Percentiles rank a stretch among this genome's conserved stretches.
Evolutionary conservation across 2,329 filamentous ascomycete species (phyloP).

Genomic region (Fusarium sp.): DNA sequence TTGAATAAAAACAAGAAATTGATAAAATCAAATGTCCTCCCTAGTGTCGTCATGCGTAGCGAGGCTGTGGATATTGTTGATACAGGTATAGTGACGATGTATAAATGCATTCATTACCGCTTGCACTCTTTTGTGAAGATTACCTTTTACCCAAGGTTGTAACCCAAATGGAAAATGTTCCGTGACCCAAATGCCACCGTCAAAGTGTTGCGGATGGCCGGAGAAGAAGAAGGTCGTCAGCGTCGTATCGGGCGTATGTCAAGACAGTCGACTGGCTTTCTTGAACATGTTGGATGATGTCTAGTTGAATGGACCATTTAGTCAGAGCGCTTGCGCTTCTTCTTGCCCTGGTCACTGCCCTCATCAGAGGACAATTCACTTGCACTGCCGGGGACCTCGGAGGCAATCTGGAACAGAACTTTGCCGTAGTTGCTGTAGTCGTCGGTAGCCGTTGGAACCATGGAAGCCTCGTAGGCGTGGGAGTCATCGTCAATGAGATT

Average conservation of each 20-base stretch:
- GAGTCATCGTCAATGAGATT: slow-evolving; percentile 81
- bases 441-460: slow-evolving; percentile 64
- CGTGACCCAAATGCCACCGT: slow-evolving; percentile 51
- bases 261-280: slow-evolving; percentile 41
- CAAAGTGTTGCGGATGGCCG: slow-evolving; percentile 40
- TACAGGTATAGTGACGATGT: slow-evolving; percentile 60
- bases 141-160: slow-evolving; percentile 52
- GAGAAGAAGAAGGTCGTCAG: slow-evolving; percentile 51
- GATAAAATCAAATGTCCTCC: slow-evolving; percentile 46
- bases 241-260: slow-evolving; percentile 53
- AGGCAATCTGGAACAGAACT: slow-evolving; percentile 84
- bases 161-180: slow-evolving; percentile 42
- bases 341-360: slow-evolving; percentile 61
- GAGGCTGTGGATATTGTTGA: slow-evolving; percentile 54
- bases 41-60: slow-evolving; percentile 48
- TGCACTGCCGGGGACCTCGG: slow-evolving; percentile 76
- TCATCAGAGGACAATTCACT: slow-evolving; percentile 71
- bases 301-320: slow-evolving; percentile 54
- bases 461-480: slow-evolving; percentile 58
- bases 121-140: slow-evolving; percentile 57
- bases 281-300: slow-evolving; percentile 38
- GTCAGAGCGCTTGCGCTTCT: slow-evolving; percentile 82
- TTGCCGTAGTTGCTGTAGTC: slow-evolving; percentile 78
- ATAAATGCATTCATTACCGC: slow-evolving; percentile 58
- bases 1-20: slow-evolving; percentile 36